A percentile compares a stretch with the other conserved stretches of the same genome.
These are phyloP conservation scores for Clonostachys chloroleuca DNA, from an alignment of 2,329 filamentous ascomycete genomes.

Conservation along the genomic window DNA sequence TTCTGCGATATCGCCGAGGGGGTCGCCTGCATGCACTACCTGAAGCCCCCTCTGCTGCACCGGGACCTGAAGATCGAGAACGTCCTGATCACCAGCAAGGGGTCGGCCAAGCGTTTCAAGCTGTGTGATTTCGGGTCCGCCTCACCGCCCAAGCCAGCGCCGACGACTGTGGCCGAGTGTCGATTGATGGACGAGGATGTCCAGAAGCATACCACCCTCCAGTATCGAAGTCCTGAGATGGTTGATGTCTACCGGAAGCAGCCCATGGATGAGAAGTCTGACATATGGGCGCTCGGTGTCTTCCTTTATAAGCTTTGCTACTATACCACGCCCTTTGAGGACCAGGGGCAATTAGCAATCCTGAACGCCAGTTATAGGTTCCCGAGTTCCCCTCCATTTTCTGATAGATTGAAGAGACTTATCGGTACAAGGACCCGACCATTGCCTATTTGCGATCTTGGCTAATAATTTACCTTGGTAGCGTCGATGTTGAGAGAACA, in stretches of 20 bases:
- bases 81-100: constrained; percentile 75
- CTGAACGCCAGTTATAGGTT: constrained; percentile 93
- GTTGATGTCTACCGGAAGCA: constrained; percentile 95
- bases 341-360: constrained; percentile 95
- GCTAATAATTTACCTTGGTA: constrained; percentile 27
- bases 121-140: constrained; percentile 97
- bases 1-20: constrained; percentile 95
- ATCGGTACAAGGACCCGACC: constrained; percentile 56
- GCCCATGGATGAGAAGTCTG: constrained; percentile 96
- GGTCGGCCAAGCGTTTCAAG: constrained; percentile 76
- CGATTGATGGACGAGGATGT: constrained; percentile 94
- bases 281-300: constrained; percentile 96
- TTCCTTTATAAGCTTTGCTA: constrained; percentile 97
- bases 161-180: constrained; percentile 82
- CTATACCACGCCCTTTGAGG: constrained; percentile 97
- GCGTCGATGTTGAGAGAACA: constrained; percentile 88
- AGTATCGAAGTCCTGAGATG: constrained; percentile 98
- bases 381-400: constrained; percentile 83
- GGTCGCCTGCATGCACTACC: constrained; percentile 98
- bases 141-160: constrained; percentile 77
- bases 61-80: constrained; percentile 98
- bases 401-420: constrained; percentile 80
- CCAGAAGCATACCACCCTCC: constrained; percentile 92
- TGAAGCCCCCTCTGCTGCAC: constrained; percentile 88
- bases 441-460: not conserved